Percentiles rank a stretch among this genome's conserved stretches.
phyloP scores from a whole-genome alignment of 257 asterid genomes.

The Nicotiana otophora region DNA sequence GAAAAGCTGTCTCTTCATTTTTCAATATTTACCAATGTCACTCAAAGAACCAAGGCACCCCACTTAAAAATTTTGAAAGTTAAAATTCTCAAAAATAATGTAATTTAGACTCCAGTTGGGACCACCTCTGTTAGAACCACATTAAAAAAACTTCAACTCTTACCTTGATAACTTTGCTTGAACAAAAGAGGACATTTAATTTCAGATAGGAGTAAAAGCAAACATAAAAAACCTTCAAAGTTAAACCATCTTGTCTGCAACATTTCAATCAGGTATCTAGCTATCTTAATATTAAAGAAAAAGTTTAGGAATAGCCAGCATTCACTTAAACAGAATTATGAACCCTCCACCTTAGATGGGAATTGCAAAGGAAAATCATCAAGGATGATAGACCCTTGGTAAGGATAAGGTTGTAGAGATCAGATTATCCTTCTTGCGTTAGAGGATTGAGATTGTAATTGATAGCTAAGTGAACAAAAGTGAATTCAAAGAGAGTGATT shows the following conservation, averaged over 20 bases:
- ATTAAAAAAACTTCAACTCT: neutral
- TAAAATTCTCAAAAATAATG: neutral
- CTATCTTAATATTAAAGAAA: neutral
- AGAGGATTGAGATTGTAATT: neutral
- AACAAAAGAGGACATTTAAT: neutral
- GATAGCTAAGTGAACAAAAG: neutral
- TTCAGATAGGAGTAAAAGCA: neutral
- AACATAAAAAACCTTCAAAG: neutral
- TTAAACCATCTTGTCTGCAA: neutral
- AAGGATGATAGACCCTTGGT: neutral
- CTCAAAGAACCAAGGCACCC: neutral
- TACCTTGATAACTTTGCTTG: neutral
- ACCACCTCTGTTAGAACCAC: neutral
- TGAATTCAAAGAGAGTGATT: neutral
- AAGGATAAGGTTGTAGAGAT: neutral
- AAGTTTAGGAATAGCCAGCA: neutral
- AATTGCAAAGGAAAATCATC: neutral
- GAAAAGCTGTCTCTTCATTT: neutral
- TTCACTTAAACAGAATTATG: neutral
- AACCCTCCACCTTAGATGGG: neutral
- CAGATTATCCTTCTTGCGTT: neutral
- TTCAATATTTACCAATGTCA: neutral
- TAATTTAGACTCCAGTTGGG: neutral
- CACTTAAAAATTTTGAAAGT: neutral
- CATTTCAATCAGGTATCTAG: neutral